phyloP scores from a whole-genome alignment of 768 basidiomycete genomes.

The Hemileccinum impolitum region DNA sequence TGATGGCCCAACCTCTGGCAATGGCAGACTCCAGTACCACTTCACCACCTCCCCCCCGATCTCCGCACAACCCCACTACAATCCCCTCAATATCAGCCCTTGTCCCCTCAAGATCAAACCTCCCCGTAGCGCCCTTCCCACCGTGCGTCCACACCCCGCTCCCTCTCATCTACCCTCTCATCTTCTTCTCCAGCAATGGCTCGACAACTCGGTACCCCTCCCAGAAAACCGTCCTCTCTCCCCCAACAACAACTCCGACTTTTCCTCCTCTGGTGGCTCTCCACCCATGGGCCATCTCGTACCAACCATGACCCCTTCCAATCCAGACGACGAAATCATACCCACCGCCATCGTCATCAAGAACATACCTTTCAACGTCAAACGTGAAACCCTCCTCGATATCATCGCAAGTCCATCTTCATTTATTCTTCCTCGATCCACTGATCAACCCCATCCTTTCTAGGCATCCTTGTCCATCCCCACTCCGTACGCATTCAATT shows the following conservation, averaged over 20 bases:
- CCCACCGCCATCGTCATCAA: slow-evolving; percentile 99
- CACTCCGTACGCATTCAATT: slow-evolving; percentile 99
- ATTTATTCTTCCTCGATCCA: neutral
- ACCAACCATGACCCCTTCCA: slow-evolving; percentile 45
- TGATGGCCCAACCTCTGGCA: slow-evolving; percentile 53
- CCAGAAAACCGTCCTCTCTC: slow-evolving; percentile 80
- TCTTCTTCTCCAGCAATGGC: slow-evolving; percentile 66
- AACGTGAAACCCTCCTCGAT: slow-evolving; percentile 92
- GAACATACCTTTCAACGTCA: slow-evolving; percentile 99
- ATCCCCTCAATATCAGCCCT: slow-evolving; percentile 54
- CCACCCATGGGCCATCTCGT: slow-evolving; percentile 52
- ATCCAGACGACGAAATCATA: slow-evolving; percentile 86
- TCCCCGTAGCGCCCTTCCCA: slow-evolving; percentile 63
- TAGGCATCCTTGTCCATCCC: slow-evolving; percentile 91
- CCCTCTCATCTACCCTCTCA: slow-evolving; percentile 22
- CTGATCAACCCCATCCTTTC: slow-evolving; percentile 14
- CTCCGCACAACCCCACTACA: slow-evolving; percentile 49
- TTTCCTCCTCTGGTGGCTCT: slow-evolving; percentile 84
- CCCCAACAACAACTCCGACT: slow-evolving; percentile 83
- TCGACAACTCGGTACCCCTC: slow-evolving; percentile 51
- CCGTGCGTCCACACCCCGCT: slow-evolving; percentile 46
- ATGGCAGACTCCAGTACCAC: slow-evolving; percentile 61
- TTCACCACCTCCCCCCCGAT: slow-evolving; percentile 62
- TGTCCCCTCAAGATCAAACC: slow-evolving; percentile 78
- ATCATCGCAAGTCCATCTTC: slow-evolving; percentile 73